These are phyloP conservation scores for Galeopsis tetrahit DNA, from an alignment of 257 asterid species.

Conservation along the genomic window DNA sequence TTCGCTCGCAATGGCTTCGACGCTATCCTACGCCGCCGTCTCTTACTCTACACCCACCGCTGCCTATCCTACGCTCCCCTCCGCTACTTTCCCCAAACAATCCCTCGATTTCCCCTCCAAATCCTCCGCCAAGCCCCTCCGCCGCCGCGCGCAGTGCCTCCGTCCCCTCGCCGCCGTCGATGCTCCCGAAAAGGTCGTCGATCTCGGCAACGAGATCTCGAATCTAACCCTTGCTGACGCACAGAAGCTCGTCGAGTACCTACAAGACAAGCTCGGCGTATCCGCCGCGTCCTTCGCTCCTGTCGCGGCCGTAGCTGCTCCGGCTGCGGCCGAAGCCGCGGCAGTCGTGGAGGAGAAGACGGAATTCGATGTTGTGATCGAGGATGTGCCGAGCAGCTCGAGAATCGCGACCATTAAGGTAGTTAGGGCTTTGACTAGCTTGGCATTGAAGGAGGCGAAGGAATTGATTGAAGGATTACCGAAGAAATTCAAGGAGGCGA, in stretches of 20 bases:
- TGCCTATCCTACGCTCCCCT: conserved; percentile 36
- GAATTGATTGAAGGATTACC: conserved; percentile 88
- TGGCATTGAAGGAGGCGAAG: conserved; percentile 84
- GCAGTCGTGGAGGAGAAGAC: conserved; percentile 90
- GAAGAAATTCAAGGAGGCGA: conserved; percentile 80
- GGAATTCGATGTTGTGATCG: conserved; percentile 85
- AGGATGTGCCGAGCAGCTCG: conserved; percentile 79
- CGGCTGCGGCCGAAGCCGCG: conserved; percentile 51
- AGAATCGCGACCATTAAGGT: conserved; percentile 83
- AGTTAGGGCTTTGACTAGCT: conserved; percentile 76
- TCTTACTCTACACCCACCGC: conserved; percentile 41
- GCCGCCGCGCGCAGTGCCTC: conserved; percentile 53
- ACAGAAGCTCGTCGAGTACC: conserved; percentile 96
- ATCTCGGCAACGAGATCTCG: conserved; percentile 85
- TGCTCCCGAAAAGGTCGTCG: conserved; percentile 86
- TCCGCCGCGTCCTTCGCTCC: conserved; percentile 94
- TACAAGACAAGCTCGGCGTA: conserved; percentile 95
- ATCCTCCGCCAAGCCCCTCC: conserved; percentile 36
- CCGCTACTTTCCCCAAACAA: conserved; percentile 45
- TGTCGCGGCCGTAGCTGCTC: conserved; percentile 58
- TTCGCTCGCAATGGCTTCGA: conserved; percentile 60
- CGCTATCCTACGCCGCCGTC: conserved; percentile 51
- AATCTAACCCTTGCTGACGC: conserved; percentile 84
- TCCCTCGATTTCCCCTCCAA: conserved; percentile 41
- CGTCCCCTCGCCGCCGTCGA: conserved; percentile 80